phyloP scores from a whole-genome alignment of 2,329 filamentous ascomycete genomes.

The Aspergillus pseudonomiae region DNA sequence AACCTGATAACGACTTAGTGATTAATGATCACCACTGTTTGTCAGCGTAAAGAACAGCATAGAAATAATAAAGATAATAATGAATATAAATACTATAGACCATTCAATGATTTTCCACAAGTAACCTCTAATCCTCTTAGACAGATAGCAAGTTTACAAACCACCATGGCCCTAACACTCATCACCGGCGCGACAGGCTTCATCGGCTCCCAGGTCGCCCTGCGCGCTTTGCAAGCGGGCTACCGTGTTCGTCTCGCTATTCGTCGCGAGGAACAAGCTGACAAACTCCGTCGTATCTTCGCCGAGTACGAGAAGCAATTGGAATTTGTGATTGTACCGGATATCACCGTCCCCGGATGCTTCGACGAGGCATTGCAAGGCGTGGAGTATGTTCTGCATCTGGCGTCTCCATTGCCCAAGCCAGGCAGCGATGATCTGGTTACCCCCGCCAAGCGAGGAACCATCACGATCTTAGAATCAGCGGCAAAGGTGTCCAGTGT shows the following conservation, averaged over 20 bases:
- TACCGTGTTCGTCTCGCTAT: slow-evolving; percentile 22
- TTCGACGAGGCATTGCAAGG: slow-evolving; percentile 17
- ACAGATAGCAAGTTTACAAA: no score
- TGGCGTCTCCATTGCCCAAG: slow-evolving; percentile 23
- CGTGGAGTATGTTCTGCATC: slow-evolving; percentile 24
- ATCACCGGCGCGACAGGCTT: slow-evolving; percentile 30
- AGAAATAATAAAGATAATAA: background rate
- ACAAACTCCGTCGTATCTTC: slow-evolving; percentile 12
- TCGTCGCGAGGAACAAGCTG: slow-evolving; percentile 19
- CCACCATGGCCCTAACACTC: slow-evolving; percentile 16
- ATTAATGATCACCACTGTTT: slow-evolving; percentile 8
- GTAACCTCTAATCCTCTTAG: background rate
- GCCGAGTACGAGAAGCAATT: slow-evolving; percentile 12
- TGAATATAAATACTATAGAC: background rate
- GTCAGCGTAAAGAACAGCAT: background rate
- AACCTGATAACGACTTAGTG: background rate
- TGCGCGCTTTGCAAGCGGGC: slow-evolving; percentile 18
- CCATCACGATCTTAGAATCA: background rate
- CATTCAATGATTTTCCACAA: background rate
- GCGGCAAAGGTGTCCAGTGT: slow-evolving; percentile 1
- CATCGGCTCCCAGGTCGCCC: slow-evolving; percentile 23
- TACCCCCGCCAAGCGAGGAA: slow-evolving; percentile 10
- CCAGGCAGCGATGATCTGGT: slow-evolving; percentile 11
- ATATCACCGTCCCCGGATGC: slow-evolving; percentile 14
- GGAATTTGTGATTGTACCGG: slow-evolving; percentile 21